phyloP scores from a whole-genome alignment of 2,329 filamentous ascomycete genomes.

The Trichoderma sp. region DNA sequence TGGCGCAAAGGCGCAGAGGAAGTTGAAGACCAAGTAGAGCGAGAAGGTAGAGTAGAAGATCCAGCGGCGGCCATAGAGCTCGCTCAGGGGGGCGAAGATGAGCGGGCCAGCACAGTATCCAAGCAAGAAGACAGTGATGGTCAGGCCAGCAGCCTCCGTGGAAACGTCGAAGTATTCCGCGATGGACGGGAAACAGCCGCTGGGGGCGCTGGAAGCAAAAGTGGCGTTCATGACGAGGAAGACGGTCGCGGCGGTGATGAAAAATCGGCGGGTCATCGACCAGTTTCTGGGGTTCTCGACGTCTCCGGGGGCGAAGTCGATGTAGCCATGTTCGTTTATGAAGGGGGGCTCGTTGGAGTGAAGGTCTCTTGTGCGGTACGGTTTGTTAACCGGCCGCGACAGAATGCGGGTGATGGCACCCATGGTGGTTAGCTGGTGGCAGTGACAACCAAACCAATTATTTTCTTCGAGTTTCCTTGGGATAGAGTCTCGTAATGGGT shows the following conservation, averaged over 20 bases:
- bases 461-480: neutral
- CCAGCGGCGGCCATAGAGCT: slow-evolving; percentile 54
- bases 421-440: neutral
- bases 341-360: slow-evolving; percentile 32
- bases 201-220: slow-evolving; percentile 42
- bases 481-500: neutral
- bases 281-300: slow-evolving; percentile 51
- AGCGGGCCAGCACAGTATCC: slow-evolving; percentile 58
- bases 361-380: slow-evolving; percentile 42
- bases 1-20: slow-evolving; percentile 53
- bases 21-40: slow-evolving; percentile 49
- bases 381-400: slow-evolving; percentile 51
- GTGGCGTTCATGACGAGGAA: slow-evolving; percentile 54
- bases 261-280: slow-evolving; percentile 38
- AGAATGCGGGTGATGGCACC: slow-evolving; percentile 36
- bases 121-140: slow-evolving; percentile 53
- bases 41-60: slow-evolving; percentile 51
- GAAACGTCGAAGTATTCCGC: slow-evolving; percentile 44
- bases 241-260: slow-evolving; percentile 41
- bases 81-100: slow-evolving; percentile 54
- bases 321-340: slow-evolving; percentile 47
- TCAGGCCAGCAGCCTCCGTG: slow-evolving; percentile 44
- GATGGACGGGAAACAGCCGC: slow-evolving; percentile 34
- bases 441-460: neutral
- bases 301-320: slow-evolving; percentile 50